Conservation (phyloP, 768 basidiomycete species). For the Boletus insuetus region DNA sequence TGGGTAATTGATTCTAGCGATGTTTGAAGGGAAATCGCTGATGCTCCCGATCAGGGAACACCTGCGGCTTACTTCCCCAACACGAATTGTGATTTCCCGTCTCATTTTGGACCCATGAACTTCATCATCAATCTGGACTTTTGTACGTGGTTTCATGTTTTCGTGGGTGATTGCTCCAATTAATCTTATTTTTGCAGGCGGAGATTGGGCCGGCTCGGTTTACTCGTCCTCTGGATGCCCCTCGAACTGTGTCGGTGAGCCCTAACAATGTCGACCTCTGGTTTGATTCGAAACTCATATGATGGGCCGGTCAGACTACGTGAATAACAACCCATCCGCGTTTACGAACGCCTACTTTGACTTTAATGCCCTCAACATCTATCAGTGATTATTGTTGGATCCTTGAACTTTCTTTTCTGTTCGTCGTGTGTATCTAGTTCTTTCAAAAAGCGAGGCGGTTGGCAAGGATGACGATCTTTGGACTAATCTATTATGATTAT, state of each 20-base stretch:
- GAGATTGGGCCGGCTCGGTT: constrained; percentile 28
- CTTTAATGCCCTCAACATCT: constrained; percentile 23
- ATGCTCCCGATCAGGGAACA: constrained; percentile 7
- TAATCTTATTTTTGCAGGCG: constrained; percentile 12
- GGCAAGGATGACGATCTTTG: too few relatives aligned
- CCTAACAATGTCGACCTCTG: neutral
- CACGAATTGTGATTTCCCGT: constrained; percentile 10
- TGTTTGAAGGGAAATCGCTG: neutral
- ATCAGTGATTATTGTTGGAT: neutral
- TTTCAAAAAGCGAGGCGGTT: too few relatives aligned
- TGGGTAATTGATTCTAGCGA: constrained; percentile 21
- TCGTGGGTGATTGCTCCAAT: neutral
- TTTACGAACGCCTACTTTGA: constrained; percentile 22
- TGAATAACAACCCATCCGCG: constrained; percentile 31
- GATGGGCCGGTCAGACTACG: constrained; percentile 36
- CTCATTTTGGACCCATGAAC: constrained; percentile 18
- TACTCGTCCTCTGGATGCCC: constrained; percentile 24
- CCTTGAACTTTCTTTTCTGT: neutral
- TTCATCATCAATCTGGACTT: constrained; percentile 22
- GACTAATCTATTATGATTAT: too few relatives aligned
- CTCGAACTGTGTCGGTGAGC: constrained; percentile 26
- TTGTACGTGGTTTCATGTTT: constrained; percentile 10
- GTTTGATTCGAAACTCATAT: too few relatives aligned
- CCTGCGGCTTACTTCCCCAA: constrained; percentile 17
- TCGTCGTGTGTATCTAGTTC: too few relatives aligned